A percentile compares a stretch with the other conserved stretches of the same genome.
These are phyloP conservation scores for Melastoma candidum DNA, from an alignment of 441 rosid species.

Conservation along the genomic window DNA sequence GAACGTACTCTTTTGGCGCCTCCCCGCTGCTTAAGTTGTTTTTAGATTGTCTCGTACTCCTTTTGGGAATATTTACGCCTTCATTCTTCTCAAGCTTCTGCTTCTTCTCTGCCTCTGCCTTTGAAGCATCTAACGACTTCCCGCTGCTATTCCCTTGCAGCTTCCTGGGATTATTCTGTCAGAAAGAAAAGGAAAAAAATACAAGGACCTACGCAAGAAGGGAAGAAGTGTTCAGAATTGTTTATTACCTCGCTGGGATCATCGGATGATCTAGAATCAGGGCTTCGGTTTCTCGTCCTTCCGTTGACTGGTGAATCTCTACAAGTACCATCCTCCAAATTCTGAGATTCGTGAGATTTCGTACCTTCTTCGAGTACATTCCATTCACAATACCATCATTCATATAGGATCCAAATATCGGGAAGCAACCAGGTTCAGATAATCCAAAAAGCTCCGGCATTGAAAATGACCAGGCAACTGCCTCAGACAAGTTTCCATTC, in stretches of 20 bases:
- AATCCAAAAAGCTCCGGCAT: slow-evolving; percentile 29
- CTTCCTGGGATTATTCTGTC: slow-evolving; percentile 20
- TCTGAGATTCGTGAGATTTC: slow-evolving; percentile 37
- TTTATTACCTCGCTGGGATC: slow-evolving; percentile 35
- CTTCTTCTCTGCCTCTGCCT: slow-evolving; percentile 55
- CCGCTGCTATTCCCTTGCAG: slow-evolving; percentile 19
- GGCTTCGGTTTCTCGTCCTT: slow-evolving; percentile 36
- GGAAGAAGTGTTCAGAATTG: slow-evolving; percentile 7
- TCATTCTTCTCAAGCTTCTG: slow-evolving; percentile 35
- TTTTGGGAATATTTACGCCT: slow-evolving; percentile 35
- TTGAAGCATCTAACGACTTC: slow-evolving; percentile 30
- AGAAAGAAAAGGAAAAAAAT: neutral
- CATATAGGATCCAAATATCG: slow-evolving; percentile 27
- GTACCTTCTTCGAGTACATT: slow-evolving; percentile 27
- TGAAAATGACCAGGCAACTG: slow-evolving; percentile 30
- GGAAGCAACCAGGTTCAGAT: slow-evolving; percentile 23
- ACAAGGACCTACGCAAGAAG: slow-evolving; percentile 2
- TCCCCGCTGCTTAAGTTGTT: slow-evolving; percentile 58
- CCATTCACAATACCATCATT: slow-evolving; percentile 25
- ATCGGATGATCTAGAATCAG: slow-evolving; percentile 25
- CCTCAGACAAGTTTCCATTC: slow-evolving; percentile 51
- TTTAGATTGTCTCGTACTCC: slow-evolving; percentile 40
- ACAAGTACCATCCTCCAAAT: slow-evolving; percentile 31
- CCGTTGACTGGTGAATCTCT: slow-evolving; percentile 28
- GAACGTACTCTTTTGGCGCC: slow-evolving; percentile 70